These are phyloP conservation scores for Cercospora sp. DNA, from an alignment of 2,329 filamentous ascomycete species.

Conservation along the genomic window DNA sequence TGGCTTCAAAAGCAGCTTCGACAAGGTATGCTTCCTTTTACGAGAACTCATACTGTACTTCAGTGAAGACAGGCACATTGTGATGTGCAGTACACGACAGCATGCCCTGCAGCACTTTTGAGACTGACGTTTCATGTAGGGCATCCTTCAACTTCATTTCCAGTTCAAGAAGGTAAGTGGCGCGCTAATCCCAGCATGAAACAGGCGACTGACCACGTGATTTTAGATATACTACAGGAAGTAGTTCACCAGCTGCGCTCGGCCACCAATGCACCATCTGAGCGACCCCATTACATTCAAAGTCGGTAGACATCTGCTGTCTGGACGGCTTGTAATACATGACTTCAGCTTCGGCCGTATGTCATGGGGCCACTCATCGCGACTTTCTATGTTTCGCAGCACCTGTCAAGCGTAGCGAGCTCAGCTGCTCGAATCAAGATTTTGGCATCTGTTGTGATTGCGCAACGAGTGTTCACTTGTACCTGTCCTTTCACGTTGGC, in stretches of 20 bases:
- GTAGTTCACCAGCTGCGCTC: conserved; percentile 15
- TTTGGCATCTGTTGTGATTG: conserved; percentile 11
- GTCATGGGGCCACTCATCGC: neutral
- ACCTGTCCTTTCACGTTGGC: conserved; percentile 30
- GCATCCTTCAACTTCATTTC: conserved; percentile 94
- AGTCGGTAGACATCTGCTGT: neutral
- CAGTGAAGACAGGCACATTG: neutral
- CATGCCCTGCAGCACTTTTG: conserved; percentile 9
- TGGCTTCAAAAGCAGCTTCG: conserved; percentile 94
- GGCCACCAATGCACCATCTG: conserved; percentile 14
- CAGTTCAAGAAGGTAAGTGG: conserved; percentile 88
- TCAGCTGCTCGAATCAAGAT: conserved; percentile 8
- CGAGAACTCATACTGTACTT: neutral
- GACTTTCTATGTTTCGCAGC: conserved; percentile 6
- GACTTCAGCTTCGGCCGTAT: conserved; percentile 9
- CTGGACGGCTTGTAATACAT: conserved; percentile 1
- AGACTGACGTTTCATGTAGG: conserved; percentile 56
- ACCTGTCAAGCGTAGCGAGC: conserved; percentile 15
- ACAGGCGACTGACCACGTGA: conserved; percentile 24
- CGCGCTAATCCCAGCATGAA: conserved; percentile 15
- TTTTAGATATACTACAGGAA: conserved; percentile 53
- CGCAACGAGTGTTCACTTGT: conserved; percentile 17
- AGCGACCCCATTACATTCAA: conserved; percentile 6
- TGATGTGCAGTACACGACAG: conserved; percentile 13
- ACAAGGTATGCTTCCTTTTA: conserved; percentile 68